Percentiles rank a stretch among this genome's conserved stretches.
phyloP scores from a whole-genome alignment of 2,329 filamentous ascomycete genomes.

The Lasiodiplodia citricola region DNA sequence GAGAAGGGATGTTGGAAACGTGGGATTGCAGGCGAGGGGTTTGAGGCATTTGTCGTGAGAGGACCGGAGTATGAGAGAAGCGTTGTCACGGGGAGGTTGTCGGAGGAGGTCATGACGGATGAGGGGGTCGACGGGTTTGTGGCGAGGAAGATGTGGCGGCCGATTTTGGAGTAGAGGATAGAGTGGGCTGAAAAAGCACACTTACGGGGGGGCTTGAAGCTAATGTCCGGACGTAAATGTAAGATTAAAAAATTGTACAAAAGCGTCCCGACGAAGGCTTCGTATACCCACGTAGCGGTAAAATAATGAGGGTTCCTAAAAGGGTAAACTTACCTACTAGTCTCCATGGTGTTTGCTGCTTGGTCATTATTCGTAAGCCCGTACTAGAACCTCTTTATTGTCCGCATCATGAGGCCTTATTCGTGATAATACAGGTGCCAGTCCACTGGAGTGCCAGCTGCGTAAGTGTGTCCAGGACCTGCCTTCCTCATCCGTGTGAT shows the following conservation, averaged over 20 bases:
- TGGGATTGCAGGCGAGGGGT: constrained; percentile 40
- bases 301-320: background rate
- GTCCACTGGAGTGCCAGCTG: too few species aligned
- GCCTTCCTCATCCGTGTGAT: too few species aligned
- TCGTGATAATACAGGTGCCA: too few species aligned
- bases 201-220: background rate
- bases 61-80: constrained; percentile 69
- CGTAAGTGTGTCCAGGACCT: too few species aligned
- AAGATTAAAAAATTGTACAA: background rate
- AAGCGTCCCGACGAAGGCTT: background rate
- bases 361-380: too few species aligned
- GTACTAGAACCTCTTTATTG: too few species aligned
- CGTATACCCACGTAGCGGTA: background rate
- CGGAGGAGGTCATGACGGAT: constrained; percentile 64
- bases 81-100: constrained; percentile 67
- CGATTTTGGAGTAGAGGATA: background rate
- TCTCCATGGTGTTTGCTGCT: too few species aligned
- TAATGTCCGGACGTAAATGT: background rate
- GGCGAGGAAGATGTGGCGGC: constrained; percentile 64
- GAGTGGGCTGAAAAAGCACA: background rate
- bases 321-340: too few species aligned
- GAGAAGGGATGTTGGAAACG: background rate
- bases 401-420: too few species aligned
- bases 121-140: constrained; percentile 64
- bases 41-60: constrained; percentile 65